Base-by-base conservation (phyloP, 2,329 filamentous ascomycete species). In the Atkinsonella hypoxylon region DNA sequence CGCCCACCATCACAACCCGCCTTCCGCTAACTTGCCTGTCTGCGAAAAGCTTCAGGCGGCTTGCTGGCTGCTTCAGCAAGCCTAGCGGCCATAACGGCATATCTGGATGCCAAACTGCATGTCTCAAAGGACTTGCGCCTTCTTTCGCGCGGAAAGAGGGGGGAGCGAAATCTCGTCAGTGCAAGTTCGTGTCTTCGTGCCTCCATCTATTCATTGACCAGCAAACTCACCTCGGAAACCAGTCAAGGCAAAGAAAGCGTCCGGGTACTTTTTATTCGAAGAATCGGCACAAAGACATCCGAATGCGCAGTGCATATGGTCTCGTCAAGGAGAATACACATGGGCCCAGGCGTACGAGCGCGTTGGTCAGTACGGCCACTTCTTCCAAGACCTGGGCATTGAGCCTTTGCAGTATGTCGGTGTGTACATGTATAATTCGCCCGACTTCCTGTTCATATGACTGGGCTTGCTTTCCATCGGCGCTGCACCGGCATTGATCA, bases 401-500 rank as follows among this genome's bases (percentile, higher is more conserved):
- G 18, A 46, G n/a, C 40, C 51, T 15, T 11, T 18, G 10, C 41
- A 53, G 32, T 51, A 43, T 38, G 51, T 51, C 9, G 51, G 51
- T 17, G 4, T 53, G 32, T 53, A 53, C 51, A 40, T 51, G 45
- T 51, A 51, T 36, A 53, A 53, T 36, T 48, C 45, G 7, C 51
- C 48, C 22, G 48, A 53, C 41, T 49, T 51, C 26, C 11, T 53
- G 3, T 48, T 53, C 2, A 45, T 53, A 39, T 53, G 51, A 48
- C 18, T 53, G 40, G 51, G 32, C 10, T 42, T 53, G 34, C 49
- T 53, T n/a, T 53, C 51, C n/a, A 53, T 53, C 18, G 51, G 51
- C 2, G 51, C 51, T 13, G 51, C 51, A 8, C 48, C 51, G 7
- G 51, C 51, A 8, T 40, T 53, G 41, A 47, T 53, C 39, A 53